Base-by-base conservation (phyloP, 2,329 filamentous ascomycete species). In the Verruconis gallopava region DNA sequence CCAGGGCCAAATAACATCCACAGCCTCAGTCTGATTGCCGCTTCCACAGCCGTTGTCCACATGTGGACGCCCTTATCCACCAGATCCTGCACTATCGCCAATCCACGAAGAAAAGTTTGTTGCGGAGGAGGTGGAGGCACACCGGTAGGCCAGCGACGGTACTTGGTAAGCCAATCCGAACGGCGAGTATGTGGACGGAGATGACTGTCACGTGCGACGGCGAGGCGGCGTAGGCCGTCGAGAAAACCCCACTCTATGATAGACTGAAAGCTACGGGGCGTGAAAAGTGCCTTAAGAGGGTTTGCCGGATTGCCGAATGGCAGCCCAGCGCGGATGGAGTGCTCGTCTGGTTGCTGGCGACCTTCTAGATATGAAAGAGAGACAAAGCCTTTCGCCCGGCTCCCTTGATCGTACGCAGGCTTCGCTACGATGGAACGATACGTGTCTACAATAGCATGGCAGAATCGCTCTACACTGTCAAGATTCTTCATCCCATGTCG, bases 401-500 rank as follows among this genome's bases (percentile, higher is more conserved):
- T n/a, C n/a, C 25, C 25, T 30, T 9, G 25, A n/a, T 30, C n/a
- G n/a, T 30, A 30, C 25, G 25, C n/a, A 9, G 25, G 9, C 9
- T 9, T 30, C 9, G 6, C 9, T 30, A 9, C 9, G n/a, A 30
- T 30, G 9, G 19, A 30, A 6, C 3, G 41, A n/a, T 14, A 40
- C 28, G 34, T 36, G 9, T 36, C 15, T 13, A 21, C 14, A 21
- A 17, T 21, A 12, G n/a, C 38, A 21, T 33, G 13, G 3, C 15
- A 28, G 15, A 35, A 18, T 12, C 17, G 20, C n/a, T 15, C 4
- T 28, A 28, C 3, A 19, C 14, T 18, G 38, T 13, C 12, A 20
- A 17, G 15, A 15, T 19, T n/a, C 17, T 15, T 54, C 71, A 75
- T 78, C 3, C 76, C 77, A 36, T 73, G 66, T 20, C 75, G 67